These are phyloP conservation scores for Claviceps quebecensis DNA, from an alignment of 2,329 filamentous ascomycete species.

Conservation along the genomic window DNA sequence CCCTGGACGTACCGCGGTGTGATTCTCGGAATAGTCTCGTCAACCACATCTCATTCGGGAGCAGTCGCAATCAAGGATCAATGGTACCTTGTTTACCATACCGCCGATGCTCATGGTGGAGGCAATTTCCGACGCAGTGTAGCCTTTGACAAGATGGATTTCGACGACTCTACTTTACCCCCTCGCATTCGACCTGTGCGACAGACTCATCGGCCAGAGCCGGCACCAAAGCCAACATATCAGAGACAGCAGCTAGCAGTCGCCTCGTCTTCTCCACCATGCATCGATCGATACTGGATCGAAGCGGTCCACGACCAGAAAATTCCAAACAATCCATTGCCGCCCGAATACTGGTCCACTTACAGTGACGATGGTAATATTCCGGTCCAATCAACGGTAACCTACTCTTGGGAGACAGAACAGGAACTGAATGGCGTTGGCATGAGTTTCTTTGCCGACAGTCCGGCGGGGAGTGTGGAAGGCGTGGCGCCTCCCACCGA, in stretches of 20 bases:
- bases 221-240: background rate
- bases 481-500: background rate
- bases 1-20: background rate
- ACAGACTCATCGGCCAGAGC: background rate
- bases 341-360: background rate
- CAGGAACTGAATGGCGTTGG: background rate
- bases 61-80: background rate
- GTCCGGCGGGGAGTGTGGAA: background rate
- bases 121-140: constrained; percentile 1
- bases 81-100: constrained; percentile 1
- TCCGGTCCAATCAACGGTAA: background rate
- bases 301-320: background rate
- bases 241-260: background rate
- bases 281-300: background rate
- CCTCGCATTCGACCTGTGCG: background rate
- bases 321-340: background rate
- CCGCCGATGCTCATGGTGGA: background rate
- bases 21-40: constrained; percentile 1
- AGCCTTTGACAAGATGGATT: background rate
- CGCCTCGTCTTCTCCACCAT: background rate
- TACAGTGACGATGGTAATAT: background rate
- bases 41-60: background rate
- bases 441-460: background rate
- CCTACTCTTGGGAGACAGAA: background rate
- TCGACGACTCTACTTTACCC: background rate